Percentiles rank a stretch among this genome's conserved stretches.
Evolutionary conservation across 208 protist species (phyloP).

Genomic region (Crithidia thermophila): DNA sequence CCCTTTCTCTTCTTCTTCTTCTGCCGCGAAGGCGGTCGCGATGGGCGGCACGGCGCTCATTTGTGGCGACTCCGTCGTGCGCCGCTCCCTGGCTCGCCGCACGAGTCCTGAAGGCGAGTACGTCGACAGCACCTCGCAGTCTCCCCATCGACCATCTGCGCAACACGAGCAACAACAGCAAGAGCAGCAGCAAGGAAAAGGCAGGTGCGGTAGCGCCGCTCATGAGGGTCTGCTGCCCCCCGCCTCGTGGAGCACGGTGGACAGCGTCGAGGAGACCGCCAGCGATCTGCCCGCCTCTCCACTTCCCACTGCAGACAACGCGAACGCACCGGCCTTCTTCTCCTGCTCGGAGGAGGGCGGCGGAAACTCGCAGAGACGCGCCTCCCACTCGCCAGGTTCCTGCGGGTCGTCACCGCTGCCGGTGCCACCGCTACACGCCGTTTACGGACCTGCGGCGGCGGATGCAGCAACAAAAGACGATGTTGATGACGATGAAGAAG

Average conservation of each 20-base stretch:
- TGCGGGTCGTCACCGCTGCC: slow-evolving; percentile 16
- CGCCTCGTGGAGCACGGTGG: slow-evolving; percentile 4
- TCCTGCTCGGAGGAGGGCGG: too few relatives aligned
- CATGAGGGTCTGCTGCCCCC: neutral
- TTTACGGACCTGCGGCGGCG: neutral
- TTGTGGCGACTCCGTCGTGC: neutral
- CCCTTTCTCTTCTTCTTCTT: neutral
- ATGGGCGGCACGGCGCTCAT: neutral
- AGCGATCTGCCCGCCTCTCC: too few relatives aligned
- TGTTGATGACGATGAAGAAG: neutral
- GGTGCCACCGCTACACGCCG: slow-evolving; percentile 3
- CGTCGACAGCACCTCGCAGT: too few relatives aligned
- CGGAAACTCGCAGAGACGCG: neutral
- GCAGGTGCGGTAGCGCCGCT: neutral
- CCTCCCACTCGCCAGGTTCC: neutral
- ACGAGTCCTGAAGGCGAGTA: neutral
- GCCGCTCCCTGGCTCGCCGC: neutral
- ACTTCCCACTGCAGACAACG: too few relatives aligned
- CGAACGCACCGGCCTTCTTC: too few relatives aligned
- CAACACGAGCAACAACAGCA: too few relatives aligned
- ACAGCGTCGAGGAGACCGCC: neutral
- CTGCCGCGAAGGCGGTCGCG: neutral
- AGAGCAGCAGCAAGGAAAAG: neutral
- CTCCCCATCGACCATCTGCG: too few relatives aligned
- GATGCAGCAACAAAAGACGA: neutral